Evolutionary conservation across 2,329 filamentous ascomycete species (phyloP).

Genomic region (Neopestalotiopsis clavispora): DNA sequence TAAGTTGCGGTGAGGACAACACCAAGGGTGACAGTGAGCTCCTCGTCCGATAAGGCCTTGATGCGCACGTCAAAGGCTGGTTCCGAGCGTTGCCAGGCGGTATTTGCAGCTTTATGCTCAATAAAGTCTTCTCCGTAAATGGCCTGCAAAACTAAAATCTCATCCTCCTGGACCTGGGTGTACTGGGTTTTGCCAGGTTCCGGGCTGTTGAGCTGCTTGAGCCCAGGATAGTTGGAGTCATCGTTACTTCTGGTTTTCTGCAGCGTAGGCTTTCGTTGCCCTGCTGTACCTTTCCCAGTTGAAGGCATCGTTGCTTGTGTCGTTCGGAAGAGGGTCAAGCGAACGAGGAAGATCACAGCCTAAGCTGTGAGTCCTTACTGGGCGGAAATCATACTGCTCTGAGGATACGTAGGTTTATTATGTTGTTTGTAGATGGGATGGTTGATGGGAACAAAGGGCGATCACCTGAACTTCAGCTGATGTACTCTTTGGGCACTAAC

Average conservation of each 20-base stretch:
- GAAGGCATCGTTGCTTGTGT: constrained; percentile 54
- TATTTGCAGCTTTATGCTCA: constrained; percentile 70
- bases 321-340: constrained; percentile 26
- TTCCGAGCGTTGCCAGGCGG: constrained; percentile 91
- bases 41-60: constrained; percentile 73
- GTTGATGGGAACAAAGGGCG: neutral
- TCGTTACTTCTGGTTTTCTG: constrained; percentile 46
- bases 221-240: constrained; percentile 57
- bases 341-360: constrained; percentile 53
- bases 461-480: constrained; percentile 2
- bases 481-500: constrained; percentile 4
- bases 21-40: constrained; percentile 72
- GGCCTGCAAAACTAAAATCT: constrained; percentile 82
- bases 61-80: constrained; percentile 82
- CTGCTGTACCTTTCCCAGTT: constrained; percentile 50
- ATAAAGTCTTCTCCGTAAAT: constrained; percentile 91
- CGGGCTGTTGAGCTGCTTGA: constrained; percentile 48
- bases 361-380: constrained; percentile 56
- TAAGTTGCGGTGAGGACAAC: constrained; percentile 90
- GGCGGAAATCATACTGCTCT: constrained; percentile 48
- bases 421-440: neutral
- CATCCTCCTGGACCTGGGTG: constrained; percentile 83
- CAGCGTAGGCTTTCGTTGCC: constrained; percentile 53
- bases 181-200: constrained; percentile 65
- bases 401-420: neutral